These are phyloP conservation scores for Lentinula sp. DNA, from an alignment of 768 basidiomycete species.

Conservation along the genomic window DNA sequence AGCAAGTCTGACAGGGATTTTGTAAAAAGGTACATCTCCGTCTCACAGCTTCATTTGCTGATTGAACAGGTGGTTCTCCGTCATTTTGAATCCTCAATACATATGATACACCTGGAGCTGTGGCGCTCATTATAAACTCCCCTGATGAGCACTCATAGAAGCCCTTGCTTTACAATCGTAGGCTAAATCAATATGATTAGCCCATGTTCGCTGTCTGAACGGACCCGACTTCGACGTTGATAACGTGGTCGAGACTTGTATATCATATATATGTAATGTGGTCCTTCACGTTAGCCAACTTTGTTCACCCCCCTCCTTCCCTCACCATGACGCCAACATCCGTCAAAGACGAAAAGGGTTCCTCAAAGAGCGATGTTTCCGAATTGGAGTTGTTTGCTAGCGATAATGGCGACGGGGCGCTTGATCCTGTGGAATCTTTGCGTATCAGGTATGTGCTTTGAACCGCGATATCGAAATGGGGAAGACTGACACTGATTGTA, in stretches of 20 bases:
- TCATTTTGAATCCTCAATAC: no score
- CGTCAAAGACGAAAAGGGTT: background rate
- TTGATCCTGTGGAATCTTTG: conserved; percentile 47
- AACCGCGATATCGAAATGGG: background rate
- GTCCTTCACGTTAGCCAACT: background rate
- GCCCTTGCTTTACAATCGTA: background rate
- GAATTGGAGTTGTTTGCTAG: background rate
- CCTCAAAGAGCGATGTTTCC: background rate
- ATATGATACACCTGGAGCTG: no score
- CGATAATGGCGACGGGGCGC: background rate
- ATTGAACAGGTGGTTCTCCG: no score
- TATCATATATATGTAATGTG: background rate
- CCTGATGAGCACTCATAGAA: no score
- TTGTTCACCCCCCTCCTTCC: background rate
- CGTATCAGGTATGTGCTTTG: conserved; percentile 38
- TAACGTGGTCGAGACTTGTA: background rate
- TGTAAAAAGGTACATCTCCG: no score
- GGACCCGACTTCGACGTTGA: background rate
- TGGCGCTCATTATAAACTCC: no score
- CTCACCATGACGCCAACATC: background rate
- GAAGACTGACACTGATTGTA: conserved; percentile 6
- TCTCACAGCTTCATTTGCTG: no score
- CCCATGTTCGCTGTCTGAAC: background rate
- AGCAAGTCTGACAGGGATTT: no score
- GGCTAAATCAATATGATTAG: background rate